Base-by-base conservation (phyloP, 306 rosid species). In the Cercis canadensis region DNA sequence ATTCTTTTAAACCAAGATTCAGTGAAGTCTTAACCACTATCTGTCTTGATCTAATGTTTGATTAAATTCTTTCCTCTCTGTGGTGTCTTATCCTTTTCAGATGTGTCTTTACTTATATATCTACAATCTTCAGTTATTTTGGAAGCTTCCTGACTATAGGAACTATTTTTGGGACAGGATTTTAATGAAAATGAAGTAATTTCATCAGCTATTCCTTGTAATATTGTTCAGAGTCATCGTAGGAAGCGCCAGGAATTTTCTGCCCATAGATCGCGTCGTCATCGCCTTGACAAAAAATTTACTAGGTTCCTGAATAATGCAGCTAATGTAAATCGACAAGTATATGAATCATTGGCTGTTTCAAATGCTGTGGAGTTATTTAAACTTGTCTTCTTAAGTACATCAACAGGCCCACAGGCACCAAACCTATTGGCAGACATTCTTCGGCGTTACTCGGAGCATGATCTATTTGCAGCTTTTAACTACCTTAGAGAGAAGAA, bases 291-390 rank as follows among this genome's bases (percentile, higher is more conserved):
- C 72, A 86, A 81, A 78, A 86, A 84, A 44, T 76, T 87, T 64
- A 83, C 79, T 19, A 83, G 79, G 82, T 82, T 87, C 81, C 69
- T 89, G 72, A 80, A 74, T 71, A 79, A 78, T 63, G 79, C 74
- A 68, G 83, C 82, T 62, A 78, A 80, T 80, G 81, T 75, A 62
- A 75, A 78, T 66, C 82, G 81, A 82, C 85, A 84, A 80, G 89
- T 91, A 52, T 70, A 82, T 37, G 85, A 87, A 65, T 91, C 99
- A 50, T 77, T 94, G 87, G 96, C 99, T 64, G 79, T 94, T 80
- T 87, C 99, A 60, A 94, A 89, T 83, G 96, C 90, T 40, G 95
- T 94, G 74, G 97, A 94, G 87, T 88, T 94, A 44, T 94, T 94
- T 84, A 94, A 94, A 88, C 97, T 94, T 76, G 89, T 94, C 65